Evolutionary conservation across 768 basidiomycete genomes (phyloP).

Genomic region (Crepidotus variabilis): DNA sequence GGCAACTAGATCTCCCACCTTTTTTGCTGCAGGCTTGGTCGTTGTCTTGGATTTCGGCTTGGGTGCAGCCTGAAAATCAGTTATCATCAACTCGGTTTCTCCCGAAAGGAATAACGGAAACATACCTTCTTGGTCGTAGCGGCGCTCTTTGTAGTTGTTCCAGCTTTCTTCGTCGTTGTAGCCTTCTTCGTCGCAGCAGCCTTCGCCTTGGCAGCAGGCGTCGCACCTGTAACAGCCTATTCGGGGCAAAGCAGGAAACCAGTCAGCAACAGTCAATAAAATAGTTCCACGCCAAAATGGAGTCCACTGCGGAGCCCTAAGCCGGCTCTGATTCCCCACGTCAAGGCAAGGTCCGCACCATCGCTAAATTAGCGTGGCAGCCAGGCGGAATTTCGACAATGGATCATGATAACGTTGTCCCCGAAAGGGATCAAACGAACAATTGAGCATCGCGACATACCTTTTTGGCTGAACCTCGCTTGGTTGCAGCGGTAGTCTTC

Average conservation of each 20-base stretch:
- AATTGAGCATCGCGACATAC: conserved; percentile 22
- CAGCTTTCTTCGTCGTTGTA: conserved; percentile 27
- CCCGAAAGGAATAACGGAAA: conserved; percentile 1
- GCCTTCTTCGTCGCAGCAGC: conserved; percentile 33
- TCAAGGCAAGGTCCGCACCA: neutral
- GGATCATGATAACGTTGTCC: neutral
- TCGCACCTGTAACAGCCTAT: conserved; percentile 51
- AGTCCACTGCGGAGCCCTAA: neutral
- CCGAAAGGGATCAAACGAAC: neutral
- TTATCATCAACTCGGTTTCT: neutral
- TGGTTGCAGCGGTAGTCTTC: conserved; percentile 36
- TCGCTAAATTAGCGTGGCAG: too few species aligned
- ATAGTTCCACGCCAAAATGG: neutral
- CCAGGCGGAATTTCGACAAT: neutral
- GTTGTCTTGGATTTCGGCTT: conserved; percentile 6
- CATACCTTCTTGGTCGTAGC: conserved; percentile 28
- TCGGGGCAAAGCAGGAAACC: neutral
- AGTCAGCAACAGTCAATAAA: neutral
- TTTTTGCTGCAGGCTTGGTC: conserved; percentile 27
- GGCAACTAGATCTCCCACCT: conserved; percentile 13
- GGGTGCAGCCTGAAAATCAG: neutral
- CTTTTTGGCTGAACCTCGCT: conserved; percentile 62
- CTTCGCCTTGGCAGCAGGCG: conserved; percentile 37
- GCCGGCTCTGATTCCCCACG: neutral
- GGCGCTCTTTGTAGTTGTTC: conserved; percentile 27